Evolutionary conservation across 805 yeast species (phyloP).

Genomic region (Cyberlindnera maritima): DNA sequence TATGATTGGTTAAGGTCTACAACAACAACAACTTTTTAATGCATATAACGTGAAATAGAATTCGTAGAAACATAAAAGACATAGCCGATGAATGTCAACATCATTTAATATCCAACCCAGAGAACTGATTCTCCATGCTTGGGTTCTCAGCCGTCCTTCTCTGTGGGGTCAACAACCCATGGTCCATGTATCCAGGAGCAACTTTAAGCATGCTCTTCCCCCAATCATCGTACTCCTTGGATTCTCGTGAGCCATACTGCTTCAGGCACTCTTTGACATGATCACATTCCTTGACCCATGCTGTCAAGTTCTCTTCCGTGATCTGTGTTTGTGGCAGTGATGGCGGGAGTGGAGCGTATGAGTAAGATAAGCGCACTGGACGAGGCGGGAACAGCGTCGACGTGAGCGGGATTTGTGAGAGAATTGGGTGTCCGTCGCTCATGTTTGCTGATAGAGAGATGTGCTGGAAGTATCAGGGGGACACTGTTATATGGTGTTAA

Average conservation of each 20-base stretch:
- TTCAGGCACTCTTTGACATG: slow-evolving; percentile 28
- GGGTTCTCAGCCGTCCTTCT: slow-evolving; percentile 5
- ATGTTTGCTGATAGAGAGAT: not conserved
- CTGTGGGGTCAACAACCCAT: slow-evolving; percentile 21
- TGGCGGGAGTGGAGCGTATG: slow-evolving; percentile 39
- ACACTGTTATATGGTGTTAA: too few relatives aligned
- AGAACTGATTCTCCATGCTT: slow-evolving; percentile 1
- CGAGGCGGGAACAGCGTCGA: slow-evolving; percentile 52
- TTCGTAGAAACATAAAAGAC: not conserved
- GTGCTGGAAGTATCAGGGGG: too few relatives aligned
- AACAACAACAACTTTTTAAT: not conserved
- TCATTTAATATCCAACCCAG: slow-evolving; percentile 22
- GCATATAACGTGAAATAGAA: not conserved
- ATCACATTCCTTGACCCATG: slow-evolving; percentile 33
- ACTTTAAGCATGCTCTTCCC: slow-evolving; percentile 26
- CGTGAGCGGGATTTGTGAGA: slow-evolving; percentile 47
- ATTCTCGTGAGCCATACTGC: slow-evolving; percentile 26
- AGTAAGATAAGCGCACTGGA: slow-evolving; percentile 50
- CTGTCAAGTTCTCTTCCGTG: slow-evolving; percentile 28
- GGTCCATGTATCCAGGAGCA: slow-evolving; percentile 44
- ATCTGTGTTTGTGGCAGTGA: slow-evolving; percentile 32
- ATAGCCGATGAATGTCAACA: not conserved
- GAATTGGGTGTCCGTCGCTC: slow-evolving; percentile 7
- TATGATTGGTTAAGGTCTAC: slow-evolving; percentile 65
- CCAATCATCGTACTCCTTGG: slow-evolving; percentile 33